Conservation (phyloP, 2,329 filamentous ascomycete species). For the Madurella mycetomatis region DNA sequence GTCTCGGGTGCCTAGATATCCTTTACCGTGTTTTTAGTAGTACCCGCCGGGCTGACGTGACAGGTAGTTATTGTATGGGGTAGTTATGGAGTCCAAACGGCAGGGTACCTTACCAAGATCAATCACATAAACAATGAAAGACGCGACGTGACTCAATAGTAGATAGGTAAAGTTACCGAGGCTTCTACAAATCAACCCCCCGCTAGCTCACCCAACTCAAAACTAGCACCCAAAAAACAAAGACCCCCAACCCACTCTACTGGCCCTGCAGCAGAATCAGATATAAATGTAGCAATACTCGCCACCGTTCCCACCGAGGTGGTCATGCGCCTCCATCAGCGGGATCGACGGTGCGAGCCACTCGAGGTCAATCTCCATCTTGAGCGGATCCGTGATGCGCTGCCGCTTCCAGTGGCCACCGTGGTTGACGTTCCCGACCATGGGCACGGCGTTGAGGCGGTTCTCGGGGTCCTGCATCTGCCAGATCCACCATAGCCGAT, state of each 20-base stretch:
- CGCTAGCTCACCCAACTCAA: too few relatives aligned
- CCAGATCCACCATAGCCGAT: slow-evolving; percentile 41
- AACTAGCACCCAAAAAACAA: background rate
- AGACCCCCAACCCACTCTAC: background rate
- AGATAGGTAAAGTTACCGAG: too few relatives aligned
- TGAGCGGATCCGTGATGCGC: slow-evolving; percentile 6
- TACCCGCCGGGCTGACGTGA: too few relatives aligned
- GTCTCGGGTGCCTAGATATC: too few relatives aligned
- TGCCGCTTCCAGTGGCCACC: background rate
- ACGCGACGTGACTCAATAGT: too few relatives aligned
- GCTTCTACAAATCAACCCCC: too few relatives aligned
- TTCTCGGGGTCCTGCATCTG: slow-evolving; percentile 37
- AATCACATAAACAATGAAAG: too few relatives aligned
- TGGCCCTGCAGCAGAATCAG: background rate
- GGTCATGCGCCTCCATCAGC: slow-evolving; percentile 8
- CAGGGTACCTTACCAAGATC: too few relatives aligned
- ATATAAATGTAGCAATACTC: slow-evolving; percentile 8
- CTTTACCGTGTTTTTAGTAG: too few relatives aligned
- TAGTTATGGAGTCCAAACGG: too few relatives aligned
- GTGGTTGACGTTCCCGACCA: slow-evolving; percentile 3
- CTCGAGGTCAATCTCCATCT: slow-evolving; percentile 3
- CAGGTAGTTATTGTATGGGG: too few relatives aligned
- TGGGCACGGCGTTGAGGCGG: slow-evolving; percentile 32
- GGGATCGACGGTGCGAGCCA: background rate
- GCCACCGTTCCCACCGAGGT: slow-evolving; percentile 3